Conservation (phyloP, 192 early-diverging fungal species). For the Rhizoclosmatium sp. region DNA sequence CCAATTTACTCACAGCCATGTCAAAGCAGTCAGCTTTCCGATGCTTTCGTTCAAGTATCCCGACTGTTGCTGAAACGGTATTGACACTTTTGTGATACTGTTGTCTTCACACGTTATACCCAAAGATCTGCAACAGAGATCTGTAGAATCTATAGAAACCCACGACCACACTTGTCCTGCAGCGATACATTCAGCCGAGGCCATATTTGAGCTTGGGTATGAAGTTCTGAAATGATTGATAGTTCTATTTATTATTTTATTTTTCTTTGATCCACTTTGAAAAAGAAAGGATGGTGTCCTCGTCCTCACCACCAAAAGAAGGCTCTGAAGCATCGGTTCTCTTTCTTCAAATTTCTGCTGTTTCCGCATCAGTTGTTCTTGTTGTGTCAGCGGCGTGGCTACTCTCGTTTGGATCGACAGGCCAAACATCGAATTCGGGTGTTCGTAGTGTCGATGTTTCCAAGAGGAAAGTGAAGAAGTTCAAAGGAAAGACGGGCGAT, state of each 20-base stretch:
- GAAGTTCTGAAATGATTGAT: neutral
- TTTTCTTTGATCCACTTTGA: neutral
- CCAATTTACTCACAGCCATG: neutral
- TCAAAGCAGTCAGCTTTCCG: neutral
- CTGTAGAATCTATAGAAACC: neutral
- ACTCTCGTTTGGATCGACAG: neutral
- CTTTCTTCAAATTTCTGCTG: neutral
- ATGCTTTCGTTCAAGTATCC: neutral
- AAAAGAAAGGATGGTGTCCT: neutral
- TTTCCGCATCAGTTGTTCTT: neutral
- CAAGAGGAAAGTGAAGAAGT: neutral
- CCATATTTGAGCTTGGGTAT: neutral
- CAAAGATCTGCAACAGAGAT: neutral
- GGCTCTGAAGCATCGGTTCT: neutral
- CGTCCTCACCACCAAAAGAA: neutral
- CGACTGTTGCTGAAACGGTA: neutral
- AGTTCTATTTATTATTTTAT: neutral
- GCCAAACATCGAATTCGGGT: neutral
- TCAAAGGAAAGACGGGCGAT: neutral
- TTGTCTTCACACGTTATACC: neutral
- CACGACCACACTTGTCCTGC: neutral
- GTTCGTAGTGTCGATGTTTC: neutral
- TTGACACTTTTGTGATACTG: neutral
- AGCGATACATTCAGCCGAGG: neutral
- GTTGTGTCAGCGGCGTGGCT: slow-evolving; percentile 2